Evolutionary conservation across 129 eudicot species (phyloP).

Genomic region (Helichrysum umbraculigerum): DNA sequence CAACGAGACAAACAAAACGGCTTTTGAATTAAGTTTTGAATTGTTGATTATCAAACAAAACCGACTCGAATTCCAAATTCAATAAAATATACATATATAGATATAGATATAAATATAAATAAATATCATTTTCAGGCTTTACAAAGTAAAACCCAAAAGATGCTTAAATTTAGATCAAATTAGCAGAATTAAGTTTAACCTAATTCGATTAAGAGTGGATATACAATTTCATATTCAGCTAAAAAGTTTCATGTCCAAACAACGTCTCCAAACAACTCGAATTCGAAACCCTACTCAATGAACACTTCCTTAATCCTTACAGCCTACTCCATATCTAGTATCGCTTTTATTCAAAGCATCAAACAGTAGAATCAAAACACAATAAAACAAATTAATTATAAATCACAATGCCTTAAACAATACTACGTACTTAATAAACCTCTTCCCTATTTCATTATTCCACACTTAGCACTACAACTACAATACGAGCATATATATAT

Average conservation of each 20-base stretch:
- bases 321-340: neutral
- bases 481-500: neutral
- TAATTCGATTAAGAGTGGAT: neutral
- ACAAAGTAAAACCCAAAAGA: neutral
- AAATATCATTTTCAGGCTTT: neutral
- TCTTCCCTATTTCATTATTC: neutral
- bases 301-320: no score
- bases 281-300: no score
- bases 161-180: neutral
- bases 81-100: no score
- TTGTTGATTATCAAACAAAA: no score
- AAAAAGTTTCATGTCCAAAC: neutral
- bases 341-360: constrained; percentile 20
- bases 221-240: neutral
- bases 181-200: neutral
- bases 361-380: neutral
- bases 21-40: no score
- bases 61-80: neutral
- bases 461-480: constrained; percentile 4
- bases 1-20: no score
- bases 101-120: no score
- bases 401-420: neutral
- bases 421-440: neutral
- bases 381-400: neutral
- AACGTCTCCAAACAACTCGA: neutral